These are phyloP conservation scores for Globisporangium nunn DNA, from an alignment of 352 stramenopile genomes.

Conservation along the genomic window DNA sequence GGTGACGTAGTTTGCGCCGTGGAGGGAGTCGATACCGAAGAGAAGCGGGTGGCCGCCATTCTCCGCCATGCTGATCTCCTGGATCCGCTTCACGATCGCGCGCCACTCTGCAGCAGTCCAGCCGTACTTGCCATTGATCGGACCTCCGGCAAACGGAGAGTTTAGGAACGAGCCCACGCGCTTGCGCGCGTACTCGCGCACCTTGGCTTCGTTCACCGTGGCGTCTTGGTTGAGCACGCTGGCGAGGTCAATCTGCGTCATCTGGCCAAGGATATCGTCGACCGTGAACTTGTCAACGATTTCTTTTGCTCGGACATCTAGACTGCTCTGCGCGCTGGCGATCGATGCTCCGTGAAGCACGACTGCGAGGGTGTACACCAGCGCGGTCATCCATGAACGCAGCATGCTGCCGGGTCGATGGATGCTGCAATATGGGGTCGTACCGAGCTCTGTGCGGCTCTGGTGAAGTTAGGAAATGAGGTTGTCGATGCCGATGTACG, in stretches of 20 bases:
- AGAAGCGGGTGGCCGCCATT: slow-evolving; percentile 60
- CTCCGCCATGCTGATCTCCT: slow-evolving; percentile 64
- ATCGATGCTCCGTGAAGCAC: too few relatives aligned
- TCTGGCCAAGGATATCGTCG: slow-evolving; percentile 69
- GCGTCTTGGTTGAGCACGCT: slow-evolving; percentile 36
- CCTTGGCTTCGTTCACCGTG: slow-evolving; percentile 34
- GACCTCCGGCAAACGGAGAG: slow-evolving; percentile 32
- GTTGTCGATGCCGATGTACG: too few relatives aligned
- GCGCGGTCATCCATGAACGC: too few relatives aligned
- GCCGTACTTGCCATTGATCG: slow-evolving; percentile 15
- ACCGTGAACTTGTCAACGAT: slow-evolving; percentile 23
- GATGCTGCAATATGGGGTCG: too few relatives aligned
- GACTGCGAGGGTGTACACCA: too few relatives aligned
- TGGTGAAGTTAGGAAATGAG: too few relatives aligned
- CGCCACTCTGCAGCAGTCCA: slow-evolving; percentile 72
- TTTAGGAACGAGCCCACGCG: slow-evolving; percentile 87
- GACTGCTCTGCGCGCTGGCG: too few relatives aligned
- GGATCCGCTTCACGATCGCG: slow-evolving; percentile 55
- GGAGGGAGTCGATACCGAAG: slow-evolving; percentile 88
- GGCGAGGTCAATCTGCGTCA: slow-evolving; percentile 80
- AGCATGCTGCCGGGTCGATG: too few relatives aligned
- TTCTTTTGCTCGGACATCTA: too few relatives aligned
- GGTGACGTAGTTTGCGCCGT: slow-evolving; percentile 84
- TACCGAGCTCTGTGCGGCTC: too few relatives aligned
- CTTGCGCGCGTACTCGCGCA: slow-evolving; percentile 43